Percentiles rank a stretch among this genome's conserved stretches.
phyloP scores from a whole-genome alignment of 2,329 filamentous ascomycete species.

The Celoporthe dispersa region DNA sequence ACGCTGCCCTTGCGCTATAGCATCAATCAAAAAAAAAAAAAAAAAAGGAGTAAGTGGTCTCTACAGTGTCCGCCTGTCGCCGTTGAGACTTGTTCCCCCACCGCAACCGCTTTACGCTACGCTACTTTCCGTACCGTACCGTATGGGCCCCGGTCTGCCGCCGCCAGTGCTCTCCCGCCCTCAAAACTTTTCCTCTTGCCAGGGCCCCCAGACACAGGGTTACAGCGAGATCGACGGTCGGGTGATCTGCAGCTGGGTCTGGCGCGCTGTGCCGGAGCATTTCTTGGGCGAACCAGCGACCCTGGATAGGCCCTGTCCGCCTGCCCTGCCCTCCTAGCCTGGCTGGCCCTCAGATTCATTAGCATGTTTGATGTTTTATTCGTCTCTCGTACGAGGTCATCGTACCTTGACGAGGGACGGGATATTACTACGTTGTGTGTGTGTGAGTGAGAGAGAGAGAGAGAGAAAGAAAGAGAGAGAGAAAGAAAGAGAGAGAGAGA shows the following conservation, averaged over 20 bases:
- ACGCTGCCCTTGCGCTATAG: background rate
- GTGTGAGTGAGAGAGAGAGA: background rate
- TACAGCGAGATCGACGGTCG: constrained; percentile 31
- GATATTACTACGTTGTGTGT: background rate
- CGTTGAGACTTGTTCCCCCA: constrained; percentile 12
- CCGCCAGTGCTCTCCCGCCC: constrained; percentile 16
- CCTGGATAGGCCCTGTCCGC: constrained; percentile 1
- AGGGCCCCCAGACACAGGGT: constrained; percentile 13
- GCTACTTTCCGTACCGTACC: constrained; percentile 16
- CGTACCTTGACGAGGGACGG: background rate
- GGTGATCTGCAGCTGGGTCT: constrained; percentile 31
- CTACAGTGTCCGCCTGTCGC: constrained; percentile 12
- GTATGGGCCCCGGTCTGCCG: constrained; percentile 13
- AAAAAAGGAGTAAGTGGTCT: constrained; percentile 3
- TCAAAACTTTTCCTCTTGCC: constrained; percentile 26
- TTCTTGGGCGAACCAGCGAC: constrained; percentile 12
- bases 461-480: background rate
- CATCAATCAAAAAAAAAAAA: background rate
- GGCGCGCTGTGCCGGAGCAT: constrained; percentile 16
- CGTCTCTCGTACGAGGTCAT: constrained; percentile 6
- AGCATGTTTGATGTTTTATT: background rate
- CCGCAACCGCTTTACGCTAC: constrained; percentile 18
- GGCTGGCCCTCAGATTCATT: background rate
- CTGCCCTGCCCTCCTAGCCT: background rate
- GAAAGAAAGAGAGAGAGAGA: too few species aligned